Conservation (phyloP, 2,329 filamentous ascomycete species). For the Blastomyces parvus region DNA sequence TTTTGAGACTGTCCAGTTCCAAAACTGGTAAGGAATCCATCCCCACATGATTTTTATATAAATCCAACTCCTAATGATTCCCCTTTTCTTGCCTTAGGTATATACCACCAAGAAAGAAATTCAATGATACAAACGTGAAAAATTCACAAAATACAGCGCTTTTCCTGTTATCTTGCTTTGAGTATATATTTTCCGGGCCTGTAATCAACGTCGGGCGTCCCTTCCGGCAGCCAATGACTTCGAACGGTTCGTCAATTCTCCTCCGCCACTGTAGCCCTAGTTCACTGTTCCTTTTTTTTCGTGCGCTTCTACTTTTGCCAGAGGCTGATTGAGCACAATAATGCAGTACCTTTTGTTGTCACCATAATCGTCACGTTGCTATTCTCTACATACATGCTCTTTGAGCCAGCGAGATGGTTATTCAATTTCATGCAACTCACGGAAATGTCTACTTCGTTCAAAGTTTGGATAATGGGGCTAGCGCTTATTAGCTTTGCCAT, state of each 20-base stretch:
- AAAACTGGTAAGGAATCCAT: constrained; percentile 56
- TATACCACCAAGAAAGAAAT: constrained; percentile 65
- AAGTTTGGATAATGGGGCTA: constrained; percentile 59
- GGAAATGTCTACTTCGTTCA: constrained; percentile 61
- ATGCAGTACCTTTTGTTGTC: constrained; percentile 66
- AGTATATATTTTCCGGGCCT: constrained; percentile 85
- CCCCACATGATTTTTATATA: not conserved
- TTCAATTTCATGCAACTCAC: constrained; percentile 76
- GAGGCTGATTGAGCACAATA: constrained; percentile 8
- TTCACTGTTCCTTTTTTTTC: not conserved
- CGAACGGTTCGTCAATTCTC: constrained; percentile 57
- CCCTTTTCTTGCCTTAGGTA: constrained; percentile 45
- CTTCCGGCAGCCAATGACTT: constrained; percentile 68
- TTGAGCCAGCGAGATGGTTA: constrained; percentile 61
- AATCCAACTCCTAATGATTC: not conserved
- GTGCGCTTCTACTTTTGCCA: not conserved
- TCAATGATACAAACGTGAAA: constrained; percentile 70
- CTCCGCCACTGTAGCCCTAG: not conserved
- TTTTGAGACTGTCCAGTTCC: constrained; percentile 64
- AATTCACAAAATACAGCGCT: constrained; percentile 91
- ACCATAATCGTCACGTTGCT: constrained; percentile 61
- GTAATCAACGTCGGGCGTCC: constrained; percentile 86
- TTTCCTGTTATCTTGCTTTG: constrained; percentile 84
- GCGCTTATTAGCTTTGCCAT: constrained; percentile 59
- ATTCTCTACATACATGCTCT: constrained; percentile 69